Base-by-base conservation (phyloP, 163 green algal species). In the Chlorella variabilis region DNA sequence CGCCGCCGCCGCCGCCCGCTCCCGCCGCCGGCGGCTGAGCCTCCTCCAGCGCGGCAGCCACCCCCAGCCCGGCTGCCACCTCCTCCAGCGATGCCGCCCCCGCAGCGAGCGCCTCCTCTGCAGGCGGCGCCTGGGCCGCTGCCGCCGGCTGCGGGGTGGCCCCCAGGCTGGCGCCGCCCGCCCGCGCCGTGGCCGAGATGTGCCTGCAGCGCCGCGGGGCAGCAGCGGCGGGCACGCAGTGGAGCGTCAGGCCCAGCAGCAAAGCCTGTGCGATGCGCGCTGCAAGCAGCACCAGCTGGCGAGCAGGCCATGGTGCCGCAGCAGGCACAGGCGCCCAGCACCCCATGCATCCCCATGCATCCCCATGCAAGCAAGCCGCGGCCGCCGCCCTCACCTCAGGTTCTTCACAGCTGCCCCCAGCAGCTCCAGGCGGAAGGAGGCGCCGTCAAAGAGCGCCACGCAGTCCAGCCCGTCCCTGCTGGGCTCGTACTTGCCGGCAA, bases 381-480 rank as follows among this genome's bases (percentile, higher is more conserved):
- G 33, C 31, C 61, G 41, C 9, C 20, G 29, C 29, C 6, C 80
- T 31, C 41, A 59, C 74, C 75, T 68, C 11, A 86, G 81, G 41
- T 38, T 77, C 56, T 82, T 78, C 2, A 86, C 54, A 3, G 54
- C 18, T 21, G 74, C 81, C 2, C 48, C n/a, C 39, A 83, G 63
- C 42, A 78, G 38, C 66, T 86, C 74, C 21, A 86, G 74, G 1
- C 74, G 38, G 42, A 86, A 79, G 15, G 3, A 31, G 21, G 17
- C 59, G 41, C 81, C 81, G 31, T 86, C 74, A 62, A 80, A 86
- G 15, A 86, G 36, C 25, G 74, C 74, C 4, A 82, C 59, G 56
- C 66, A 78, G 58, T 86, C 81, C 66, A 86, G 65, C 15, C 81
- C 74, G 33, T 82, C 81, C 39, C 34, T 45, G 58, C 36, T 61